Evolutionary conservation across 2,329 filamentous ascomycete species (phyloP).

Genomic region (Emydomyces testavorans): DNA sequence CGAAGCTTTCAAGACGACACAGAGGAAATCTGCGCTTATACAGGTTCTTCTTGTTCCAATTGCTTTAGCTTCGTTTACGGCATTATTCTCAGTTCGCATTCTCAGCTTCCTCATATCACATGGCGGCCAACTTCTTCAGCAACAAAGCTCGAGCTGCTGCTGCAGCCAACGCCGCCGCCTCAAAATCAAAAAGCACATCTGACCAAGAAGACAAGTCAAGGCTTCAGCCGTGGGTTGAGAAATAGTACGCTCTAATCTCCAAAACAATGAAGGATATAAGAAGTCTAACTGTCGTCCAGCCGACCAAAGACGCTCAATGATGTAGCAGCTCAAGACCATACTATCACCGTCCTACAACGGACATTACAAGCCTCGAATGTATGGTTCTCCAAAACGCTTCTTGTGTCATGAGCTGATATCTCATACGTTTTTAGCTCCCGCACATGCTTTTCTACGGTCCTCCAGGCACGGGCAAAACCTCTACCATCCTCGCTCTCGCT

Average conservation of each 20-base stretch:
- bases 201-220: slow-evolving; percentile 51
- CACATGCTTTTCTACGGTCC: slow-evolving; percentile 99
- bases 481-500: slow-evolving; percentile 88
- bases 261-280: neutral
- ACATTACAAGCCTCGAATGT: slow-evolving; percentile 92
- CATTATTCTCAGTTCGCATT: too few species aligned
- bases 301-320: slow-evolving; percentile 88
- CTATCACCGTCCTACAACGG: slow-evolving; percentile 79
- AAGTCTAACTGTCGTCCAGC: slow-evolving; percentile 39
- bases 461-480: slow-evolving; percentile 94
- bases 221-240: slow-evolving; percentile 93
- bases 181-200: slow-evolving; percentile 54
- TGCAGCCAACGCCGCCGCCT: slow-evolving; percentile 50
- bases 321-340: slow-evolving; percentile 96
- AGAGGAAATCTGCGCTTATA: too few species aligned
- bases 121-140: slow-evolving; percentile 85
- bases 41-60: neutral
- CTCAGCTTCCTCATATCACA: too few species aligned
- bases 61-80: neutral
- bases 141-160: slow-evolving; percentile 67
- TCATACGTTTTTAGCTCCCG: slow-evolving; percentile 51
- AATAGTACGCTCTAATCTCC: slow-evolving; percentile 56
- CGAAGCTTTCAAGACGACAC: neutral
- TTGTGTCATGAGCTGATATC: slow-evolving; percentile 5
- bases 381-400: slow-evolving; percentile 7